Base-by-base conservation (phyloP, 179 eudicot species). In the Spergularia azorica region DNA sequence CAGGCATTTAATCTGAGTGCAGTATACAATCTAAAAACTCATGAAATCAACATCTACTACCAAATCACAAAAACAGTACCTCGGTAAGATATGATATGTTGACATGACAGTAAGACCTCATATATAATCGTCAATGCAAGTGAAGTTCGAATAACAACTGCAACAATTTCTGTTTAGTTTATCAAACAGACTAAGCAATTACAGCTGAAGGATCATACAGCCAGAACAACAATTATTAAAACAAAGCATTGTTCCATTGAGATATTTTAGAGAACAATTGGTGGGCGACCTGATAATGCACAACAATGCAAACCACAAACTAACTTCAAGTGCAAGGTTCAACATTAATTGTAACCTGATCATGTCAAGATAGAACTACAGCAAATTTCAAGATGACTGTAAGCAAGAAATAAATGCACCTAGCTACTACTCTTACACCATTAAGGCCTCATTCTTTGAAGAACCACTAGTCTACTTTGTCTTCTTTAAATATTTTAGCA, bases 231-330 rank as follows among this genome's bases (percentile, higher is more conserved):
- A 26, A 56, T 8, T 12, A 4, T 10, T 54, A 16, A 4, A 38
- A 3, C n/a, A 6, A 14, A 39, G 48, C 71, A 72, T 64, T 43
- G 17, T 17, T 69, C 56, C 72, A 70, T 55, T 70, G 67, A 76
- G 76, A 58, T 72, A 80, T 76, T 80, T 76, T 0, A 80, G 9
- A 79, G 48, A 76, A 80, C 83, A 80, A 14, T 18, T 69, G 51
- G 79, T 13, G 76, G 5, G 72, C 83, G 71, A 46, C 36, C 52
- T 15, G 12, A 26, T 5, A 16, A 13, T 16, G 2, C 55, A 16
- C 14, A 55, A 11, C 16, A 16, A 32, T 18, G 5, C 5, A 43
- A 43, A 5, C 48, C 6, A 3, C 6, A 46, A 46, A 6, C 9
- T 9, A 9, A 46, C 50, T 46, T 46, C 50, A 58, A 58, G 6